Conservation (phyloP, 495 filamentous ascomycete species). For the Podospora conica region DNA sequence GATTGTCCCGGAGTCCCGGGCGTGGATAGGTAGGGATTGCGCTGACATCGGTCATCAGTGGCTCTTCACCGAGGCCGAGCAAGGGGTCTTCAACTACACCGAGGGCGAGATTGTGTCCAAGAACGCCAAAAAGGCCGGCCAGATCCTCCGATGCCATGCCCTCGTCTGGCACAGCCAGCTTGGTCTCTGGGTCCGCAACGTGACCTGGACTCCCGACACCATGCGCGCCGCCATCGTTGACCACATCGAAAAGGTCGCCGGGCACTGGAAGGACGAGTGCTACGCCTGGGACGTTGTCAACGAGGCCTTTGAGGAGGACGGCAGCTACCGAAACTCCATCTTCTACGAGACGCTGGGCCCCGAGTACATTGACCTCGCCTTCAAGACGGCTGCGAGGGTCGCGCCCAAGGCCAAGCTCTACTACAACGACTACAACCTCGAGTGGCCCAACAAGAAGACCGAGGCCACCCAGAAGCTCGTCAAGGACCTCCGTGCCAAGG, state of each 20-base stretch:
- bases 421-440: conserved; percentile 65
- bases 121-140: conserved; percentile 40
- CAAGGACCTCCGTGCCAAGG: conserved; percentile 43
- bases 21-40: neutral
- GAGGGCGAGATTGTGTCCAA: conserved; percentile 42
- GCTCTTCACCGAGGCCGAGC: conserved; percentile 42
- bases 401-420: conserved; percentile 57
- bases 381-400: conserved; percentile 41
- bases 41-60: conserved; percentile 21
- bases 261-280: conserved; percentile 47
- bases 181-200: conserved; percentile 42
- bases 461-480: conserved; percentile 46
- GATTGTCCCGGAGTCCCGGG: neutral
- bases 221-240: conserved; percentile 42
- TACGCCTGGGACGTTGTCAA: conserved; percentile 57
- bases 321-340: conserved; percentile 45
- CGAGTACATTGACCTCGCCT: conserved; percentile 51
- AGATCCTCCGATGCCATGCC: conserved; percentile 49
- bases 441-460: conserved; percentile 31
- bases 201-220: conserved; percentile 43
- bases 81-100: conserved; percentile 43
- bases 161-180: conserved; percentile 54
- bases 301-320: conserved; percentile 59
- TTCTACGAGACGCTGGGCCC: conserved; percentile 52
- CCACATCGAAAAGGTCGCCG: conserved; percentile 47